Evolutionary conservation across 2,329 filamentous ascomycete genomes (phyloP).

Genomic region (Fusarium graminum): DNA sequence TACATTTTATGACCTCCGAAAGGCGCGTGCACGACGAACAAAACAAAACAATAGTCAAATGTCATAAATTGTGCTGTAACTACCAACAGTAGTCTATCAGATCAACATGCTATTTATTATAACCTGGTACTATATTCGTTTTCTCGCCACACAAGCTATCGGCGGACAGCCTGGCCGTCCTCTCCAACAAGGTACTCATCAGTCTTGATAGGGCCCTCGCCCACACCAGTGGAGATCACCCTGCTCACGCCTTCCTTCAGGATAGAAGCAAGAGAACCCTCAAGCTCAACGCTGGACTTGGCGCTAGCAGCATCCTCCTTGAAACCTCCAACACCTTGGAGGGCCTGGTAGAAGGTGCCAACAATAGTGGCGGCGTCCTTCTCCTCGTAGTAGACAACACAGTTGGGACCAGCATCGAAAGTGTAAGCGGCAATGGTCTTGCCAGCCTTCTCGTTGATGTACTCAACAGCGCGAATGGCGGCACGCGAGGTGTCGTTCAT

Average conservation of each 20-base stretch:
- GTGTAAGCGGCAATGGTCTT: constrained; percentile 92
- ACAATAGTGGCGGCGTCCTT: constrained; percentile 79
- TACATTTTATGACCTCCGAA: neutral
- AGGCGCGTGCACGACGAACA: too few species aligned
- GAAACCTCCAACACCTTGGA: constrained; percentile 78
- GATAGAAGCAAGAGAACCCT: constrained; percentile 73
- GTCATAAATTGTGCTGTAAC: neutral
- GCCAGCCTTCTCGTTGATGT: constrained; percentile 84
- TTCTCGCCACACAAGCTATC: constrained; percentile 34
- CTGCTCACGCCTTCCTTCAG: constrained; percentile 85
- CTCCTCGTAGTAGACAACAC: constrained; percentile 94
- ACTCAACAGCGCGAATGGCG: constrained; percentile 88
- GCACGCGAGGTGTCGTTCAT: constrained; percentile 94
- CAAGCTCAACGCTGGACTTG: constrained; percentile 68
- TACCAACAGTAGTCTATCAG: neutral
- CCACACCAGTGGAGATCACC: constrained; percentile 91
- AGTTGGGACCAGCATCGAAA: constrained; percentile 97
- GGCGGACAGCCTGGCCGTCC: constrained; percentile 65
- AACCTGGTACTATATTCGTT: constrained; percentile 6
- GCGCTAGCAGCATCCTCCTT: constrained; percentile 68
- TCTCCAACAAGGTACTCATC: constrained; percentile 81
- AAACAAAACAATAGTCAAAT: too few species aligned
- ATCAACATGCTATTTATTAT: constrained; percentile 14
- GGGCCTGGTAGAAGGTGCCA: constrained; percentile 79
- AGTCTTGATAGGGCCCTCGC: constrained; percentile 86